Evolutionary conservation across 192 early-diverging fungal genomes (phyloP).

Genomic region (Martensiomyces pterosporus): DNA sequence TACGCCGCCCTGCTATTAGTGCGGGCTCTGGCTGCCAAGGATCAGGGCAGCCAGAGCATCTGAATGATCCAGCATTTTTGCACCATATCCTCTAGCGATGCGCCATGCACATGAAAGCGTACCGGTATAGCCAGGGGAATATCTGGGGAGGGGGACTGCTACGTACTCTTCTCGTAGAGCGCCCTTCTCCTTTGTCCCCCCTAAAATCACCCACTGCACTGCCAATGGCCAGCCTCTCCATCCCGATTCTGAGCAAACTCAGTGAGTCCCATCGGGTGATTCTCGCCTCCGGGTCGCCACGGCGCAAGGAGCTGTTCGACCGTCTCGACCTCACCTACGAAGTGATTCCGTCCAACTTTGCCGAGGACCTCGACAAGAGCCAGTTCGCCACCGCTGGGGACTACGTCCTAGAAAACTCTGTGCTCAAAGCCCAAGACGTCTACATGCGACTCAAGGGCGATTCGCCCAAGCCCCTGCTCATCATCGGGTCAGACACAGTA

Average conservation of each 20-base stretch:
- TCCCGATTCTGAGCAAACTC: conserved; percentile 23
- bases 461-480: conserved; percentile 49
- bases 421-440: conserved; percentile 67
- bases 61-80: no score
- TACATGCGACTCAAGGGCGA: conserved; percentile 48
- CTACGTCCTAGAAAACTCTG: conserved; percentile 71
- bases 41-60: no score
- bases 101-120: no score
- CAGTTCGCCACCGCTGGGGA: conserved; percentile 53
- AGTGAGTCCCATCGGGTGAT: conserved; percentile 51
- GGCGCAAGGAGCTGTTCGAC: conserved; percentile 70
- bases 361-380: conserved; percentile 73
- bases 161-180: no score
- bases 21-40: no score
- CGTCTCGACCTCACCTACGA: conserved; percentile 54
- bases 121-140: no score
- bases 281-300: conserved; percentile 76
- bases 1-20: no score
- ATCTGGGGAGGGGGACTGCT: no score
- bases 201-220: no score
- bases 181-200: no score
- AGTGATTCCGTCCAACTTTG: conserved; percentile 67
- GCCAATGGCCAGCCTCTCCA: conserved; percentile 6
- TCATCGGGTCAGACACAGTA: conserved; percentile 85
- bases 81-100: no score